phyloP scores from a whole-genome alignment of 1,284 basidiomycete species.

The Tylopilus orsonianus region DNA sequence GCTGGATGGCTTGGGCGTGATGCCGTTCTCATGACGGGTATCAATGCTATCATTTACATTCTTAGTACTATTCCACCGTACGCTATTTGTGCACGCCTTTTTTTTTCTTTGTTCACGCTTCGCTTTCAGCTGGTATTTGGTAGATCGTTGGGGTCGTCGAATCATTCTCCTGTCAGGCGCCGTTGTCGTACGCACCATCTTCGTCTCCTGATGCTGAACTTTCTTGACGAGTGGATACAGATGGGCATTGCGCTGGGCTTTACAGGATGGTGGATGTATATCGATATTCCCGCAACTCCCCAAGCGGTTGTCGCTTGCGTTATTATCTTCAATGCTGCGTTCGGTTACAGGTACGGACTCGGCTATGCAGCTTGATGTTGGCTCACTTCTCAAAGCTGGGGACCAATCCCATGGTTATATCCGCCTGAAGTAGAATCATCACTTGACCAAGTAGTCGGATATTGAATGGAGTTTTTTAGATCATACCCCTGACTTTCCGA shows the following conservation, averaged over 20 bases:
- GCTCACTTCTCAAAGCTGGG: slow-evolving; percentile 46
- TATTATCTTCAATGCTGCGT: slow-evolving; percentile 91
- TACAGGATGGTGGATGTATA: slow-evolving; percentile 91
- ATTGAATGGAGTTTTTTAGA: slow-evolving; percentile 47
- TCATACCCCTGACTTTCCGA: slow-evolving; percentile 86
- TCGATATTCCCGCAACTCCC: slow-evolving; percentile 84
- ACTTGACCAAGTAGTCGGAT: slow-evolving; percentile 1
- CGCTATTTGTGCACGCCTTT: slow-evolving; percentile 27
- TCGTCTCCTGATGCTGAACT: slow-evolving; percentile 1
- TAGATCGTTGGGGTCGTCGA: slow-evolving; percentile 90
- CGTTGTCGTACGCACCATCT: slow-evolving; percentile 61
- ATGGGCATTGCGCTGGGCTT: slow-evolving; percentile 78
- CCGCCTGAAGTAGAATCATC: slow-evolving; percentile 66
- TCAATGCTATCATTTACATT: slow-evolving; percentile 88
- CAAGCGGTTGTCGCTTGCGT: slow-evolving; percentile 91
- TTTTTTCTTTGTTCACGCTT: slow-evolving; percentile 5
- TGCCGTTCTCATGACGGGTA: slow-evolving; percentile 96
- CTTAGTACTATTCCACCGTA: slow-evolving; percentile 82
- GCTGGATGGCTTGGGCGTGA: slow-evolving; percentile 98
- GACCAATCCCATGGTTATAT: slow-evolving; percentile 86
- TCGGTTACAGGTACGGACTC: slow-evolving; percentile 71
- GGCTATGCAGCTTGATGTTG: not conserved
- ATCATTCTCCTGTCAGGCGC: slow-evolving; percentile 91
- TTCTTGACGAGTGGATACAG: slow-evolving; percentile 37
- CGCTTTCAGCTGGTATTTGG: slow-evolving; percentile 82